These are phyloP conservation scores for Lyophyllum semitale DNA, from an alignment of 768 basidiomycete species.

Conservation along the genomic window DNA sequence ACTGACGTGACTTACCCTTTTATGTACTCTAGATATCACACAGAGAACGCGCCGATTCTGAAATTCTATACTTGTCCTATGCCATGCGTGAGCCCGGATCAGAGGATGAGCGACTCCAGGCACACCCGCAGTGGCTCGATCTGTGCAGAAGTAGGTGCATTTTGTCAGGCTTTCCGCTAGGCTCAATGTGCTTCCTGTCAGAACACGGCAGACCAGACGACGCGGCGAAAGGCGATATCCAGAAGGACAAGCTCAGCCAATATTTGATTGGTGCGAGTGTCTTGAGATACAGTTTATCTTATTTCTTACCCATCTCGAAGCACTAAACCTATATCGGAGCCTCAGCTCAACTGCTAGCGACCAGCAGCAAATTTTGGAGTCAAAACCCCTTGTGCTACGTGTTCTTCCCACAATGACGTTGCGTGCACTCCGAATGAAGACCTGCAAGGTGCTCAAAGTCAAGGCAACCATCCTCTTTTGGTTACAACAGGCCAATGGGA, in stretches of 20 bases:
- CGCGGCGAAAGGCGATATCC: conserved; percentile 23
- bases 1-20: conserved; percentile 9
- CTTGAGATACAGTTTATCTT: not conserved
- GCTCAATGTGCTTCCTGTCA: conserved; percentile 24
- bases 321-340: conserved; percentile 11
- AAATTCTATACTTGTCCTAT: conserved; percentile 79
- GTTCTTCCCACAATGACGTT: conserved; percentile 73
- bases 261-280: conserved; percentile 57
- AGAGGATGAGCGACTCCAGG: conserved; percentile 41
- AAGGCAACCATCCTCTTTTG: conserved; percentile 47
- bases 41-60: conserved; percentile 77
- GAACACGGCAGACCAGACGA: conserved; percentile 60
- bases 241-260: conserved; percentile 56
- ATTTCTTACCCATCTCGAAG: conserved; percentile 7
- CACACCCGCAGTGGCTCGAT: conserved; percentile 66
- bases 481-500: conserved; percentile 53
- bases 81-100: conserved; percentile 48
- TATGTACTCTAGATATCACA: conserved; percentile 53
- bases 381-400: conserved; percentile 43
- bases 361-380: not conserved
- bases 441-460: conserved; percentile 50
- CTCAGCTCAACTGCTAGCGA: conserved; percentile 4
- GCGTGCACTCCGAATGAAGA: conserved; percentile 62
- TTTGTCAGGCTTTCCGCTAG: conserved; percentile 4
- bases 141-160: conserved; percentile 60